These are phyloP conservation scores for Lepidopterella palustris DNA, from an alignment of 495 filamentous ascomycete species.

Conservation along the genomic window DNA sequence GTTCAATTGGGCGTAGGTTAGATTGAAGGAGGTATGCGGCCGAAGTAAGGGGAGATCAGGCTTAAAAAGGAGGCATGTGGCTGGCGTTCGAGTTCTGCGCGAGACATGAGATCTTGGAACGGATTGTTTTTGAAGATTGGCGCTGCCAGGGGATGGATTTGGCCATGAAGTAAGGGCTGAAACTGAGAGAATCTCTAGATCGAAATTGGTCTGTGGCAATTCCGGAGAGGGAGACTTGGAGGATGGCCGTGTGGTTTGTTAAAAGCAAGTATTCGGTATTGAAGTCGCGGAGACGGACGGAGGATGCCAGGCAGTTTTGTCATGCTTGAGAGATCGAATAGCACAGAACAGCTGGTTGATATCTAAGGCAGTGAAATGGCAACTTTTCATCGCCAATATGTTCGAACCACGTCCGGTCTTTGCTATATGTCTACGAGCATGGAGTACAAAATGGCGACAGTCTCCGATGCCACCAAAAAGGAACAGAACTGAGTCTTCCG, in stretches of 20 bases:
- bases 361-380: too few relatives aligned
- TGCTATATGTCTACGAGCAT: too few relatives aligned
- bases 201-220: not conserved
- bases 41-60: not conserved
- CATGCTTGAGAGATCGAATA: too few relatives aligned
- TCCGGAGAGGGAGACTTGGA: not conserved
- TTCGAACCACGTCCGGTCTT: too few relatives aligned
- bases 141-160: not conserved
- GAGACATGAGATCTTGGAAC: not conserved
- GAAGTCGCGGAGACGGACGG: too few relatives aligned
- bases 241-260: not conserved
- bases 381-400: too few relatives aligned
- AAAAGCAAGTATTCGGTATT: not conserved
- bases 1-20: not conserved
- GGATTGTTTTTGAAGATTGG: not conserved
- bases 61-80: not conserved
- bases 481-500: too few relatives aligned
- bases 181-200: not conserved
- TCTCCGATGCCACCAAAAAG: too few relatives aligned
- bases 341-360: too few relatives aligned
- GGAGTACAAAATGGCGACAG: too few relatives aligned
- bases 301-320: too few relatives aligned
- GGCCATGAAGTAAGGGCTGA: not conserved
- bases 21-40: too few relatives aligned
- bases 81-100: not conserved